Evolutionary conservation across 2,329 filamentous ascomycete genomes (phyloP).

Genomic region (Parafenestella ontariensis): DNA sequence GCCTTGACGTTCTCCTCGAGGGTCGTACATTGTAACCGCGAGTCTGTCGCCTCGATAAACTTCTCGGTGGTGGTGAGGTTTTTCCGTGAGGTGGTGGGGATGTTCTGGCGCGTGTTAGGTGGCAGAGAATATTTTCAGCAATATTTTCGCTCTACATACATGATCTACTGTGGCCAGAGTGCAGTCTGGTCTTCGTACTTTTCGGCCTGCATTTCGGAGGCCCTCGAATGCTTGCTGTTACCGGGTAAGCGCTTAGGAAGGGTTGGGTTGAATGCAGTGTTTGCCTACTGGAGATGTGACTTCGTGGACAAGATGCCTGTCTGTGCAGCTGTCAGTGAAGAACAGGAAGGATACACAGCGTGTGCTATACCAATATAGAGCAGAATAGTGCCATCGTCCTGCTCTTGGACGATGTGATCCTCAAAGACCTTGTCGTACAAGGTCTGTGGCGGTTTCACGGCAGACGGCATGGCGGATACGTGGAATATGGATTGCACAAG

Average conservation of each 20-base stretch:
- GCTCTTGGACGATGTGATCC: slow-evolving; percentile 93
- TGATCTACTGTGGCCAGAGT: slow-evolving; percentile 97
- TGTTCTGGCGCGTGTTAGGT: slow-evolving; percentile 68
- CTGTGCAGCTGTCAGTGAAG: slow-evolving; percentile 55
- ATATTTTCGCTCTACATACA: slow-evolving; percentile 62
- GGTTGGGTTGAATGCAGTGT: slow-evolving; percentile 1
- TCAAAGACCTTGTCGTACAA: slow-evolving; percentile 98
- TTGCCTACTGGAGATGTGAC: slow-evolving; percentile 86
- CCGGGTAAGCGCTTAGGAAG: slow-evolving; percentile 17
- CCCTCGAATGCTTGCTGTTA: slow-evolving; percentile 93
- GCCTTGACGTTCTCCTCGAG: slow-evolving; percentile 97
- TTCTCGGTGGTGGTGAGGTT: slow-evolving; percentile 90
- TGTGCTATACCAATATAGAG: slow-evolving; percentile 82
- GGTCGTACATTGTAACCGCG: slow-evolving; percentile 89
- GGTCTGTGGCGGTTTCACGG: slow-evolving; percentile 76
- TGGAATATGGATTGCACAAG: slow-evolving; percentile 24
- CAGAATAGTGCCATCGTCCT: slow-evolving; percentile 88
- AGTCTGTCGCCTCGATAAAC: slow-evolving; percentile 95
- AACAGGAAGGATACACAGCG: background rate
- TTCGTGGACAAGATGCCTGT: slow-evolving; percentile 96
- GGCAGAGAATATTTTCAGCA: no score
- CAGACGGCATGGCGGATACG: slow-evolving; percentile 72
- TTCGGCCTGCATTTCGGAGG: slow-evolving; percentile 83
- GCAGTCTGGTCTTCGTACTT: slow-evolving; percentile 93
- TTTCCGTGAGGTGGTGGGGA: slow-evolving; percentile 90